phyloP scores from a whole-genome alignment of 129 eudicot genomes.

The Centella asiatica region DNA sequence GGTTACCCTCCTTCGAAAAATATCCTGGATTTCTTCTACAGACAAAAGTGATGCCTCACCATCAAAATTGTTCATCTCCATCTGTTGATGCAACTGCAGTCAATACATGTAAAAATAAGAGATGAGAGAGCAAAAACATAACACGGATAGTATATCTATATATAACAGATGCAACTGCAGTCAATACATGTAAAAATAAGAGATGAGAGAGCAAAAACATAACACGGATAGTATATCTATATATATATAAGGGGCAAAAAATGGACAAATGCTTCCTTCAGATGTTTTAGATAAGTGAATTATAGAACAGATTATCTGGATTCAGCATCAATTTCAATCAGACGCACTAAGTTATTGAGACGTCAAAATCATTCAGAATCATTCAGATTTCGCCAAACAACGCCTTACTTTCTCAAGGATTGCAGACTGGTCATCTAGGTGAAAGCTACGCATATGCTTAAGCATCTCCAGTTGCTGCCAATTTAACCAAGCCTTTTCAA shows the following conservation, averaged over 20 bases:
- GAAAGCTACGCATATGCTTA: conserved; percentile 67
- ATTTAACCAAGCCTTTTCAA: neutral
- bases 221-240: no score
- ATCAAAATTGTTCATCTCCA: conserved; percentile 73
- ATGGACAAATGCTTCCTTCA: neutral
- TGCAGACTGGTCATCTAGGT: conserved; percentile 62
- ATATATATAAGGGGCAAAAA: neutral
- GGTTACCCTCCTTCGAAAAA: conserved; percentile 43
- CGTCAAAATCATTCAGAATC: neutral
- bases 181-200: no score
- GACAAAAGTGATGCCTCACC: conserved; percentile 54
- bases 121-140: neutral
- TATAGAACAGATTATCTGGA: no score
- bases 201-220: neutral
- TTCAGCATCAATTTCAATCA: neutral
- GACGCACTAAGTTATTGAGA: neutral
- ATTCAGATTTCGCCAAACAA: no score
- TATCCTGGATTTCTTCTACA: conserved; percentile 59
- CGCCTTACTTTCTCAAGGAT: conserved; percentile 63
- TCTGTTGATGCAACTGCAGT: conserved; percentile 61
- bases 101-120: no score
- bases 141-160: no score
- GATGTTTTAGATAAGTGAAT: no score
- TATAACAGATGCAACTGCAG: conserved; percentile 48
- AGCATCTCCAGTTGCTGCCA: conserved; percentile 97